Percentiles rank a stretch among this genome's conserved stretches.
These are phyloP conservation scores for Orbilia javanica DNA, from an alignment of 2,329 filamentous ascomycete species.

Conservation along the genomic window DNA sequence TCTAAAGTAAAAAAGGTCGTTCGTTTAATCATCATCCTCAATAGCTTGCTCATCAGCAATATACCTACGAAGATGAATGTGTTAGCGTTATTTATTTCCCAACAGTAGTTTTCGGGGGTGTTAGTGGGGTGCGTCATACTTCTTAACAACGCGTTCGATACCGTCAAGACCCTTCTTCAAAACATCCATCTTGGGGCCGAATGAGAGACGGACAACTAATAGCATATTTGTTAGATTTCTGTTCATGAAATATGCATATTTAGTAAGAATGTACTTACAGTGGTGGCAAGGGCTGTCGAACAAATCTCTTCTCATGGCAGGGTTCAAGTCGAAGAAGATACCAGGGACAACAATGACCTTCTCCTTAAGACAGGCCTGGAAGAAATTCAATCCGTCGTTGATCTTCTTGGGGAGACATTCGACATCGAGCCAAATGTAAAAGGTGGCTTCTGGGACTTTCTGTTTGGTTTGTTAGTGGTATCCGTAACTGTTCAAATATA, in stretches of 20 bases:
- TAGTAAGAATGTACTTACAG: conserved; percentile 24
- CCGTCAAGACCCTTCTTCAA: conserved; percentile 84
- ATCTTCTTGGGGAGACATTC: conserved; percentile 79
- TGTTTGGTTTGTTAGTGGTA: conserved; percentile 18
- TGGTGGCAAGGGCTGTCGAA: conserved; percentile 79
- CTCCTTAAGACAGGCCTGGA: conserved; percentile 90
- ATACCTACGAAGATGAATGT: not conserved
- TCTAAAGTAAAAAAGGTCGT: conserved; percentile 1
- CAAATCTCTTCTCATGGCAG: conserved; percentile 85
- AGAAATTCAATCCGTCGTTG: conserved; percentile 94
- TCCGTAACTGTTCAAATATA: too few relatives aligned
- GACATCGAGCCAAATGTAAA: conserved; percentile 84
- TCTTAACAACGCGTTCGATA: conserved; percentile 83
- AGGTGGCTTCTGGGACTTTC: conserved; percentile 88
- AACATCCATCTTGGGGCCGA: conserved; percentile 84
- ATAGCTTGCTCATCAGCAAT: conserved; percentile 42
- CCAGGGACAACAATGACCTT: conserved; percentile 97
- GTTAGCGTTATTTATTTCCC: not conserved
- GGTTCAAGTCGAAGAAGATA: conserved; percentile 98
- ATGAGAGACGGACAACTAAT: conserved; percentile 81
- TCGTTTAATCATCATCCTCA: conserved; percentile 25
- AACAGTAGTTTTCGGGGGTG: not conserved
- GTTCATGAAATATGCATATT: not conserved
- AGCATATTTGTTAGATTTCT: not conserved
- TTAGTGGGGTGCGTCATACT: conserved; percentile 69